Base-by-base conservation (phyloP, 371 early-diverging fungal species). In the Mortierella sp. region DNA sequence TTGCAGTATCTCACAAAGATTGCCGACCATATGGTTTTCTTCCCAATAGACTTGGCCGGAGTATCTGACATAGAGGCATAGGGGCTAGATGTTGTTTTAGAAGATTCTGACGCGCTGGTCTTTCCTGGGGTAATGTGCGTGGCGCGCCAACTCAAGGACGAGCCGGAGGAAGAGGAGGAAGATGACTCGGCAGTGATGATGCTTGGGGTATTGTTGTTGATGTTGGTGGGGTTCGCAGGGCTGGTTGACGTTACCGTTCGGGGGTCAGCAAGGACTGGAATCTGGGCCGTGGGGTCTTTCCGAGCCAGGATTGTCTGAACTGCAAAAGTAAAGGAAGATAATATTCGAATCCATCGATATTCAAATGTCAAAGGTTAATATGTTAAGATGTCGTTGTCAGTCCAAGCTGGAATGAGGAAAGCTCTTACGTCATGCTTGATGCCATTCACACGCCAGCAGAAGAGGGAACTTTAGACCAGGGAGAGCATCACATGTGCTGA, bases 1-100 rank as follows among this genome's bases (percentile, higher is more conserved):
- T 76, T 76, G 24, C 81, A 74, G 71, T 91, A 90, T 11, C 78
- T 68, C 0, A 72, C 55, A 45, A 90, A 80, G 24, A 68, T 24
- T 0, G 38, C 68, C 3, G 68, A 68, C 68, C 68, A 68, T 42
- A 42, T 8, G 7, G 38, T 42, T 4, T 68, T 68, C 24, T 3
- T 11, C 21, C 0, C 10, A 8, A 24, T 24, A 48, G 68, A 14
- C 24, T 68, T 42, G 24, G 11, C 24, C 10, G 21, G 24, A n/a
- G 55, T n/a, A 21, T 77, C 78, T 7, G 31, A 7, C 42, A 14
- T 21, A 31, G 63, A 31, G 19, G 63, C 7, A 8, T 19, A 63
- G 7, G 63, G 63, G 31, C 34, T 63, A 2, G 63, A 31, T 6
- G 48, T 31, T 3, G 28, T 28, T 6, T 5, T 3, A 28, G 47